phyloP scores from a whole-genome alignment of 2,329 filamentous ascomycete genomes.

The Hymenotorrendiella dingleyae region DNA sequence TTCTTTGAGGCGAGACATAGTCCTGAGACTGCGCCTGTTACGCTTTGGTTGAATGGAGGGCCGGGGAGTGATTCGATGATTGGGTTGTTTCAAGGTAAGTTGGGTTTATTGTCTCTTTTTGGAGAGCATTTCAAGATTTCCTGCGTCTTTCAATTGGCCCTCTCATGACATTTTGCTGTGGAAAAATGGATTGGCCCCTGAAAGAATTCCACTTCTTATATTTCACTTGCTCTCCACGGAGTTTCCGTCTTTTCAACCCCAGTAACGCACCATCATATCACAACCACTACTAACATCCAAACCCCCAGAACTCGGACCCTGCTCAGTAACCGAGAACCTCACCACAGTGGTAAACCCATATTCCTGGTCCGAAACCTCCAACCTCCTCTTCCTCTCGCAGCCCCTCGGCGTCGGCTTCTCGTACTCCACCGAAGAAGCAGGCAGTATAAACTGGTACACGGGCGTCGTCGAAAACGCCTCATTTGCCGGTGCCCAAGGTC shows the following conservation, averaged over 20 bases:
- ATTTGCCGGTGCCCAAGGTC: slow-evolving; percentile 15
- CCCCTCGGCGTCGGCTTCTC: slow-evolving; percentile 63
- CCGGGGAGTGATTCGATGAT: slow-evolving; percentile 48
- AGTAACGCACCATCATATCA: no score
- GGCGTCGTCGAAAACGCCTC: slow-evolving; percentile 11
- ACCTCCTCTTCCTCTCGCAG: slow-evolving; percentile 48
- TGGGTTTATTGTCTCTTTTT: no score
- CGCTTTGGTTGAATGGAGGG: slow-evolving; percentile 48
- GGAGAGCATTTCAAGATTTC: no score
- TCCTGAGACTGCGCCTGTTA: slow-evolving; percentile 40
- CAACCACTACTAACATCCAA: background rate
- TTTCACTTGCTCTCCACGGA: no score
- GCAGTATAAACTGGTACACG: slow-evolving; percentile 21
- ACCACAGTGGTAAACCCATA: slow-evolving; percentile 43
- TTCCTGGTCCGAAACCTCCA: slow-evolving; percentile 55
- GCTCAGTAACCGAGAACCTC: slow-evolving; percentile 31
- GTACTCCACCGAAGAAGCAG: slow-evolving; percentile 40
- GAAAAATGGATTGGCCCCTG: no score
- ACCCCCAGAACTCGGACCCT: slow-evolving; percentile 35
- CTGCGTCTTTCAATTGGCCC: no score
- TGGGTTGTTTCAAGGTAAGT: slow-evolving; percentile 40
- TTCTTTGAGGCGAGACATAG: slow-evolving; percentile 46
- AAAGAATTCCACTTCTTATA: no score
- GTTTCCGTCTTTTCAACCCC: no score
- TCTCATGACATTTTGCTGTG: no score